Conservation (phyloP, 2,329 filamentous ascomycete species). For the Dendryphion nanum region DNA sequence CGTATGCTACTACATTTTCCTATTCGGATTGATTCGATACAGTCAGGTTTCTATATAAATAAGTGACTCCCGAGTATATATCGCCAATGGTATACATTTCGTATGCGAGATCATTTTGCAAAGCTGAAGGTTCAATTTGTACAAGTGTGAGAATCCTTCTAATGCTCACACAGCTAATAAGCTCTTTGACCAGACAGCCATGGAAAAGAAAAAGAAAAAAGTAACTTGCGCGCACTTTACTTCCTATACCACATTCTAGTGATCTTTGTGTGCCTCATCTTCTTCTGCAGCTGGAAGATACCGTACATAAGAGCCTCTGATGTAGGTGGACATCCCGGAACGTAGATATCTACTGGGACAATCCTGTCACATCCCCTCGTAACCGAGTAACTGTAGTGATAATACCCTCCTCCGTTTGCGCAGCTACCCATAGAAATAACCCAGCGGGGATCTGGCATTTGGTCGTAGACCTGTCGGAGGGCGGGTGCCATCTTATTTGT, state of each 20-base stretch:
- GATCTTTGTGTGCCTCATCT: conserved; percentile 64
- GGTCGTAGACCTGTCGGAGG: conserved; percentile 86
- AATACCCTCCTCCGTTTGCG: conserved; percentile 82
- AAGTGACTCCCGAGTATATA: too few species aligned
- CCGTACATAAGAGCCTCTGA: conserved; percentile 57
- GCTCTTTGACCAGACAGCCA: conserved; percentile 12
- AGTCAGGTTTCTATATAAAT: too few species aligned
- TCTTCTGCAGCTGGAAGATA: conserved; percentile 75
- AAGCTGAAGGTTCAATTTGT: conserved; percentile 16
- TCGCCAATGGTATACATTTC: too few species aligned
- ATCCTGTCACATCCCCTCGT: conserved; percentile 76
- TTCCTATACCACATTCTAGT: conserved; percentile 60
- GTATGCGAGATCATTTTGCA: too few species aligned
- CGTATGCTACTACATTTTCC: too few species aligned
- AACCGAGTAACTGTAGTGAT: conserved; percentile 82
- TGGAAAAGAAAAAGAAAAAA: conserved; percentile 6
- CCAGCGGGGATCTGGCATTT: conserved; percentile 92
- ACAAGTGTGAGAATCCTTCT: conserved; percentile 17
- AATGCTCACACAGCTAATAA: conserved; percentile 20
- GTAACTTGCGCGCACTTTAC: conserved; percentile 27
- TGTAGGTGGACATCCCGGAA: conserved; percentile 68
- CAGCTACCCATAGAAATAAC: conserved; percentile 83
- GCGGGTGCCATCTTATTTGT: conserved; percentile 97
- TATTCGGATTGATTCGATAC: too few species aligned
- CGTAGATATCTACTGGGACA: conserved; percentile 81